Conservation (phyloP, 2,329 filamentous ascomycete genomes). For the Penicillium sp. region DNA sequence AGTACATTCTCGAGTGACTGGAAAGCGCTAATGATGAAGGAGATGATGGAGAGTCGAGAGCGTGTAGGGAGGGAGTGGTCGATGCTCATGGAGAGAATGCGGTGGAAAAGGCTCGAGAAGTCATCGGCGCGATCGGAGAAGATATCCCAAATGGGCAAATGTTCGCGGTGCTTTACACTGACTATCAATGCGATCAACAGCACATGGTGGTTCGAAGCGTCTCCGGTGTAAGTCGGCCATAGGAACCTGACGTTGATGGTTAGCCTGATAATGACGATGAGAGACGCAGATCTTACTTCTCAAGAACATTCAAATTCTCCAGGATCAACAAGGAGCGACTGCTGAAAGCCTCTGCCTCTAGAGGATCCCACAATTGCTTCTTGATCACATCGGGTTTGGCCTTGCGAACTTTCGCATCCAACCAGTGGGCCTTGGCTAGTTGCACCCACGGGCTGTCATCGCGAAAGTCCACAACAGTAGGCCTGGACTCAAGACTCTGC, state of each 20-base stretch:
- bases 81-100: conserved; percentile 82
- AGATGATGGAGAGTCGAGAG: conserved; percentile 79
- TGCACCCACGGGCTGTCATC: conserved; percentile 56
- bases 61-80: conserved; percentile 66
- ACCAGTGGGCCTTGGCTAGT: conserved; percentile 83
- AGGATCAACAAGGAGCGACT: conserved; percentile 77
- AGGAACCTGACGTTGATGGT: conserved; percentile 65
- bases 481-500: conserved; percentile 46
- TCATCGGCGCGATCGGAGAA: conserved; percentile 77
- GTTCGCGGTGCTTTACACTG: conserved; percentile 85
- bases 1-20: conserved; percentile 87
- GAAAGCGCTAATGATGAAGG: conserved; percentile 87
- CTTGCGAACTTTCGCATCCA: conserved; percentile 72
- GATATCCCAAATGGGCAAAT: conserved; percentile 80
- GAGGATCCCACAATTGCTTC: conserved; percentile 80
- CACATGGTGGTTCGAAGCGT: conserved; percentile 89
- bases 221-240: conserved; percentile 89
- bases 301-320: conserved; percentile 87
- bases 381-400: conserved; percentile 82
- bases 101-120: conserved; percentile 86
- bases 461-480: conserved; percentile 45
- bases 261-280: conserved; percentile 14
- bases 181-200: conserved; percentile 81
- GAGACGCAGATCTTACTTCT: conserved; percentile 57
- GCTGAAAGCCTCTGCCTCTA: conserved; percentile 79